Base-by-base conservation (phyloP, 768 basidiomycete species). In the Rhodotorula kratochvilovae region DNA sequence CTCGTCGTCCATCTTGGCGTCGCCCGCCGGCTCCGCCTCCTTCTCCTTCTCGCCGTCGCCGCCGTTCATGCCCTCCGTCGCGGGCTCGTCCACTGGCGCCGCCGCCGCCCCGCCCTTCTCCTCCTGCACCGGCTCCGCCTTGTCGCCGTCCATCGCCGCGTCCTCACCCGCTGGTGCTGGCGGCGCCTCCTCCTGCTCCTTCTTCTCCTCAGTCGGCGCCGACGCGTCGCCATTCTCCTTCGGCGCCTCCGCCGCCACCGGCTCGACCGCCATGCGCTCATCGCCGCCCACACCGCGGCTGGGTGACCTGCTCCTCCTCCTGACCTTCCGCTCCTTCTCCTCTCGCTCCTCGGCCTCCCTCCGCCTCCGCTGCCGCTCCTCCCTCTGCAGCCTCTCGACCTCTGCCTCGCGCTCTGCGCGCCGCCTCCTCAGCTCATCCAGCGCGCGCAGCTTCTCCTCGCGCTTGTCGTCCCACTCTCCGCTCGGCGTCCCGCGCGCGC, bases 1-100 rank as follows among this genome's bases (percentile, higher is more conserved):
- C 27, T 67, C 66, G 13, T 67, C 66, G n/a, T 67, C 66, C 66
- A 51, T 66, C 46, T 58, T 51, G 27, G 53, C 48, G 50, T n/a
- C 50, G 13, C 13, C 8, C 48, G 23, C 36, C 42, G 23, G 11
- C 31, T 6, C 42, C 50, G 16, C 51, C 23, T 27, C 17, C 42
- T 13, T 27, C 10, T 4, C 42, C 5, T 16, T 23, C 2, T 17
- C 56, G 35, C 23, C 25, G 27, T 1, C 50, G 50, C 50, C 50
- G 13, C 51, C 51, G 15, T 53, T 56, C 55, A 36, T 36, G 21
- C 55, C 35, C 33, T 35, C 43, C 2, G 12, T 23, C 36, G 53
- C 62, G 1, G 48, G 62, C 23, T 55, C 36, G 6, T 8, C 63
- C 15, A 2, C 35, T 27, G 15, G n/a, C 35, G 50, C 13, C 7